phyloP scores from a whole-genome alignment of 139 green algal genomes.

The Microglena sp. region DNA sequence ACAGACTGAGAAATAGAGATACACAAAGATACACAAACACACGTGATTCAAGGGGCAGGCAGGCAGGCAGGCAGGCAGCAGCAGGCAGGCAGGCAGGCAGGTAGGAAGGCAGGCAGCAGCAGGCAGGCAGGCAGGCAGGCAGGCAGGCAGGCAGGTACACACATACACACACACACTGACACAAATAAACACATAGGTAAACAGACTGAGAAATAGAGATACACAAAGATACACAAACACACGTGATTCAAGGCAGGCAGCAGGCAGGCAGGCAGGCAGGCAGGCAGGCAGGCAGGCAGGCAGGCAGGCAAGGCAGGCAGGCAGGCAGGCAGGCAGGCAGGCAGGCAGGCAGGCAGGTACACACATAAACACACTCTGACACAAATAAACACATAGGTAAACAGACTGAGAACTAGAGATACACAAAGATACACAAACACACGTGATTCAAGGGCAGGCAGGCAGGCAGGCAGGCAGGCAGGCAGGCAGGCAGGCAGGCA shows the following conservation, averaged over 20 bases:
- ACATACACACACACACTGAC: not conserved
- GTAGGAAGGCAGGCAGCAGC: not conserved
- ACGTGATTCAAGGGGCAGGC: not conserved
- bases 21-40: slow-evolving; percentile 3
- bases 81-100: not conserved
- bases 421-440: not conserved
- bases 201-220: not conserved
- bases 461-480: not conserved
- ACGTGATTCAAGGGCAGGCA: not conserved
- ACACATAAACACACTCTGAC: not conserved
- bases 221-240: not conserved
- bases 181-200: not conserved
- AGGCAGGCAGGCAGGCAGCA: not conserved
- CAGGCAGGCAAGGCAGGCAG: not conserved
- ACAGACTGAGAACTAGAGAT: not conserved
- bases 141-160: not conserved
- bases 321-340: not conserved
- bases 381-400: not conserved
- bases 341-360: not conserved
- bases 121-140: slow-evolving; percentile 2
- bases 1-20: not conserved
- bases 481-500: slow-evolving; percentile 8
- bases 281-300: not conserved
- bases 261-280: not conserved
- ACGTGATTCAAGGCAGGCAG: not conserved